These are phyloP conservation scores for Aspergillus saccharolyticus DNA, from an alignment of 495 filamentous ascomycete genomes.

Conservation along the genomic window DNA sequence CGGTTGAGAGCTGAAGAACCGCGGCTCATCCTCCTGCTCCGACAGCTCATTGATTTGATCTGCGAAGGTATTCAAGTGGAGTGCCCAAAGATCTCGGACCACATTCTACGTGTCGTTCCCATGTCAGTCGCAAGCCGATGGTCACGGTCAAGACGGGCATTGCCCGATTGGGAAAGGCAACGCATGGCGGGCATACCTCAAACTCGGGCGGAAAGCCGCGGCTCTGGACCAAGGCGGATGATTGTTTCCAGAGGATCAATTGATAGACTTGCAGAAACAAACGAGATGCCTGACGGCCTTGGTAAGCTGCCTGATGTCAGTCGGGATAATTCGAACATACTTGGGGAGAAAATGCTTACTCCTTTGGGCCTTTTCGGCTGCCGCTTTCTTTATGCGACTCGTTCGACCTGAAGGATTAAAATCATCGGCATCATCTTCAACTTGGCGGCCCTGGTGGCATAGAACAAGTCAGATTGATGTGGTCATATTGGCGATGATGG, in stretches of 20 bases:
- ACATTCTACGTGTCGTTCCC: slow-evolving; percentile 35
- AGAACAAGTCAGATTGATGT: too few species aligned
- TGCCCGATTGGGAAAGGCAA: background rate
- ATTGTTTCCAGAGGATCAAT: slow-evolving; percentile 76
- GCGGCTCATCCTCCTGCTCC: slow-evolving; percentile 31
- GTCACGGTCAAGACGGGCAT: background rate
- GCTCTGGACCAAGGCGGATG: slow-evolving; percentile 54
- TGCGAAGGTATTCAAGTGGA: slow-evolving; percentile 52
- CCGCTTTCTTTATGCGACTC: slow-evolving; percentile 49
- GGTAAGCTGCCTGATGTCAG: slow-evolving; percentile 39
- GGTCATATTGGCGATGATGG: background rate
- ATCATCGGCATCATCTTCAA: slow-evolving; percentile 72
- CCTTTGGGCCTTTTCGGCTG: slow-evolving; percentile 44
- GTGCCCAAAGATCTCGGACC: slow-evolving; percentile 64
- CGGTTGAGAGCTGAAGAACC: slow-evolving; percentile 51
- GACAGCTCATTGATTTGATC: slow-evolving; percentile 31
- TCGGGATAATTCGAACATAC: background rate
- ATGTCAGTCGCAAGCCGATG: background rate
- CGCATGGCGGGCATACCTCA: slow-evolving; percentile 44
- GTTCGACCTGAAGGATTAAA: slow-evolving; percentile 62
- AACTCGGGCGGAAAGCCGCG: slow-evolving; percentile 60
- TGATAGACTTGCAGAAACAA: slow-evolving; percentile 84
- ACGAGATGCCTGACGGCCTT: slow-evolving; percentile 60
- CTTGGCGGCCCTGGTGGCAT: slow-evolving; percentile 37
- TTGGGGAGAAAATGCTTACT: slow-evolving; percentile 27